Base-by-base conservation (phyloP, 2,329 filamentous ascomycete species). In the Teratosphaeriaceae sp. region DNA sequence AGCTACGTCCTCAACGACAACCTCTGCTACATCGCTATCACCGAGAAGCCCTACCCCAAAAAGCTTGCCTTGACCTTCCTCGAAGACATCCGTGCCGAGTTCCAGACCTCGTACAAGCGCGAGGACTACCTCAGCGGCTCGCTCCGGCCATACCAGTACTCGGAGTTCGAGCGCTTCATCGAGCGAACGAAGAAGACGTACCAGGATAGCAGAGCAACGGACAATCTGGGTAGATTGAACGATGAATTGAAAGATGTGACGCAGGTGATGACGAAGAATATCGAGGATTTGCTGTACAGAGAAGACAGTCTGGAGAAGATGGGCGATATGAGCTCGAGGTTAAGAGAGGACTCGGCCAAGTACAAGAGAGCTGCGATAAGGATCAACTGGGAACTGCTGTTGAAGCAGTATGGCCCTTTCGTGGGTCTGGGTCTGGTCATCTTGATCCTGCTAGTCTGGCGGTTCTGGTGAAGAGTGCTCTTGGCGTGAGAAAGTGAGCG, bases 211-310 rank as follows among this genome's bases (percentile, higher is more conserved):
- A 82, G 92, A 52, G 92, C 92, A 13, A 80, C 86, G 12, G 85
- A 89, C 68, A 97, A 97, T 68, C 78, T 98, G 45, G 88, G 94
- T 67, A 88, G 90, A 69, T 74, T 98, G 53, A 97, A 98, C 62
- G 88, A 96, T 62, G 94, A 98, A 75, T 78, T 98, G 53, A 84
- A 89, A 65, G 92, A 97, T 67, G 94, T 98, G 43, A 97, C 92
- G 1, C 89, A 96, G 71, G 89, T 98, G 61, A 98, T 98, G 94
- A 97, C 89, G 43, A 97, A 97, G 79, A 98, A 98, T 66, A 97
- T 98, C 55, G 92, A 98, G 73, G 92, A 98, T 65, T 71, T 98
- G 61, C 72, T 98, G 41, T 98, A 98, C 65, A 76, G 94, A 49
- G 92, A 94, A 21, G 92, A 98, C 64, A 92, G 83, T 58, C 69